Percentiles rank a stretch among this genome's conserved stretches.
These are phyloP conservation scores for Colletotrichum lindemuthianum DNA, from an alignment of 2,329 filamentous ascomycete genomes.

Conservation along the genomic window DNA sequence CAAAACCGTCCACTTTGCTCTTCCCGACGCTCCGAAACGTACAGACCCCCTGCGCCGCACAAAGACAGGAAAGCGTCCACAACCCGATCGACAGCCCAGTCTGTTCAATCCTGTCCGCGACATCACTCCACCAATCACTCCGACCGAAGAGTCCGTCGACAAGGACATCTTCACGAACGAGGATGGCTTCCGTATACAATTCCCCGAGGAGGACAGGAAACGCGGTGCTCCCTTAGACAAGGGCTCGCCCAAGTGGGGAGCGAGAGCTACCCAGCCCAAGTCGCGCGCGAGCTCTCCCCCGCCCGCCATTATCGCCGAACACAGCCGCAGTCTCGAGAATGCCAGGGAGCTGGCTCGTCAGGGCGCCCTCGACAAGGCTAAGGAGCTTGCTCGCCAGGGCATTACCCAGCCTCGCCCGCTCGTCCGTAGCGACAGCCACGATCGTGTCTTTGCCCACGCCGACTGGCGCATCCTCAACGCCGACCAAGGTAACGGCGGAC, in stretches of 20 bases:
- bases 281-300: constrained; percentile 80
- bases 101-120: constrained; percentile 60
- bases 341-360: constrained; percentile 66
- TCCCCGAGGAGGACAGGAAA: constrained; percentile 56
- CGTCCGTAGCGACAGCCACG: constrained; percentile 70
- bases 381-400: constrained; percentile 66
- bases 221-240: constrained; percentile 76
- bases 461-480: constrained; percentile 86
- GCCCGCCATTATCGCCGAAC: constrained; percentile 79
- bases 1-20: constrained; percentile 89
- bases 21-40: constrained; percentile 63
- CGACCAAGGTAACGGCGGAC: constrained; percentile 90
- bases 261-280: constrained; percentile 78
- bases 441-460: constrained; percentile 78
- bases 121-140: constrained; percentile 66
- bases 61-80: constrained; percentile 35
- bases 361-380: constrained; percentile 66
- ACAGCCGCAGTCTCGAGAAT: constrained; percentile 66
- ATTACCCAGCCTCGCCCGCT: constrained; percentile 64
- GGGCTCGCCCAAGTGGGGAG: constrained; percentile 81
- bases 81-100: constrained; percentile 57
- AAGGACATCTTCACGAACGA: constrained; percentile 66
- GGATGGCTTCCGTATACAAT: constrained; percentile 67
- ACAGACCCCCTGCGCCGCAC: constrained; percentile 42
- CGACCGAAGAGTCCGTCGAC: constrained; percentile 56